Evolutionary conservation across 768 basidiomycete species (phyloP).

Genomic region (Phlebiopsis gigantea): DNA sequence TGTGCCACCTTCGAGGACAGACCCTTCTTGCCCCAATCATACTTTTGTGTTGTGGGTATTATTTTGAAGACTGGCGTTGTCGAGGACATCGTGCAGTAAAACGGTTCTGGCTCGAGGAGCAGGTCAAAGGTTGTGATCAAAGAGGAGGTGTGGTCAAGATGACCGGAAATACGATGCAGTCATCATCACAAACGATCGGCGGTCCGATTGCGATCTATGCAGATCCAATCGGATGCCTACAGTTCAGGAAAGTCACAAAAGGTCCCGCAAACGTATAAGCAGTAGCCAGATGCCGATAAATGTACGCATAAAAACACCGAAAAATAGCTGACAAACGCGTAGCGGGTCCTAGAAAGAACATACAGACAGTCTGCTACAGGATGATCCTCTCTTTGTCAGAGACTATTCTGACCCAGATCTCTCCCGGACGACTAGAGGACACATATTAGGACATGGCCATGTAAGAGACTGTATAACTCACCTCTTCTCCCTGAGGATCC

Average conservation of each 20-base stretch:
- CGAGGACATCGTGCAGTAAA: constrained; percentile 1
- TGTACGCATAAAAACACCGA: not conserved
- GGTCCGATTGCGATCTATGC: not conserved
- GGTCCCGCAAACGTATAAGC: too few species aligned
- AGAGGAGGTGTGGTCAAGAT: not conserved
- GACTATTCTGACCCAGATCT: constrained; percentile 15
- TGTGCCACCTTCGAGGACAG: constrained; percentile 81
- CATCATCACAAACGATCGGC: not conserved
- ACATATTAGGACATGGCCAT: not conserved
- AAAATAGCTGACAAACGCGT: not conserved
- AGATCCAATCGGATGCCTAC: not conserved
- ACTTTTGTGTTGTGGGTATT: constrained; percentile 77
- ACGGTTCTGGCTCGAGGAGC: not conserved
- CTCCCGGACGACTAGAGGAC: constrained; percentile 14
- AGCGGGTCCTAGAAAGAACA: not conserved
- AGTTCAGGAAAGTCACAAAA: not conserved
- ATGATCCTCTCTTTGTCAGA: constrained; percentile 12
- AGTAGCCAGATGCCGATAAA: too few species aligned
- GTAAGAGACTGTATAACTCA: constrained; percentile 23
- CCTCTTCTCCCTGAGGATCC: constrained; percentile 78
- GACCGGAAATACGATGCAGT: not conserved
- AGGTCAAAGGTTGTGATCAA: not conserved
- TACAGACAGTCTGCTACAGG: not conserved
- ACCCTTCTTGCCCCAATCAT: constrained; percentile 94
- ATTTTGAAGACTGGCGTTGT: constrained; percentile 64